phyloP scores from a whole-genome alignment of 2,329 filamentous ascomycete genomes.

The Xylaria sp. region DNA sequence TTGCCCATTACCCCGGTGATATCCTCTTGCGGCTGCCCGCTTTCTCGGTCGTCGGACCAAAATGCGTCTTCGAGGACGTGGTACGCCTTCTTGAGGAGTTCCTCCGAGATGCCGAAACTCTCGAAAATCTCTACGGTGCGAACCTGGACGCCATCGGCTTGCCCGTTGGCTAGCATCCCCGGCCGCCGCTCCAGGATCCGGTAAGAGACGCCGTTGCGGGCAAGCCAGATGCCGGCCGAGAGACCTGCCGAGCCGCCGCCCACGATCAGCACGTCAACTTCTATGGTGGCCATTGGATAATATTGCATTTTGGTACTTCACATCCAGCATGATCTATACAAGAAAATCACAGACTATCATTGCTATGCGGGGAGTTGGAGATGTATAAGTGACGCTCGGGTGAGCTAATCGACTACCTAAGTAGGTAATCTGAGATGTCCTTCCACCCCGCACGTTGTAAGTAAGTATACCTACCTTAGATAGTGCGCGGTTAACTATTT shows the following conservation, averaged over 20 bases:
- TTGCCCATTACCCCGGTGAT: neutral
- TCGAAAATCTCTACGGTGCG: constrained; percentile 68
- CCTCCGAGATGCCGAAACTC: constrained; percentile 60
- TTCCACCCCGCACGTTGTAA: too few species aligned
- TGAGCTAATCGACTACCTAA: too few species aligned
- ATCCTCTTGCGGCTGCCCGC: neutral
- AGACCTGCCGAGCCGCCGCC: constrained; percentile 68
- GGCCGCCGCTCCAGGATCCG: constrained; percentile 61
- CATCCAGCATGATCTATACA: neutral
- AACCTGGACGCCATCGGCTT: constrained; percentile 68
- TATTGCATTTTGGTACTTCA: neutral
- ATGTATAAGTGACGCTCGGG: too few species aligned
- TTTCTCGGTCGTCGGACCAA: constrained; percentile 47
- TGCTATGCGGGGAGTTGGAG: neutral
- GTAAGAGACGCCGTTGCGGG: constrained; percentile 60
- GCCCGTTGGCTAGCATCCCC: constrained; percentile 61
- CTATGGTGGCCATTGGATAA: constrained; percentile 4
- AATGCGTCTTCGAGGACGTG: constrained; percentile 64
- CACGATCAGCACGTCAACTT: constrained; percentile 61
- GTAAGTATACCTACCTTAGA: too few species aligned
- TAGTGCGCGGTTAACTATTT: too few species aligned
- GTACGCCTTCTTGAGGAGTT: constrained; percentile 60
- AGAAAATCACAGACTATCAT: too few species aligned
- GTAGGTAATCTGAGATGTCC: too few species aligned
- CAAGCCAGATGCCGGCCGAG: constrained; percentile 65